phyloP scores from a whole-genome alignment of 2,329 filamentous ascomycete genomes.

The Fusarium buharicum region DNA sequence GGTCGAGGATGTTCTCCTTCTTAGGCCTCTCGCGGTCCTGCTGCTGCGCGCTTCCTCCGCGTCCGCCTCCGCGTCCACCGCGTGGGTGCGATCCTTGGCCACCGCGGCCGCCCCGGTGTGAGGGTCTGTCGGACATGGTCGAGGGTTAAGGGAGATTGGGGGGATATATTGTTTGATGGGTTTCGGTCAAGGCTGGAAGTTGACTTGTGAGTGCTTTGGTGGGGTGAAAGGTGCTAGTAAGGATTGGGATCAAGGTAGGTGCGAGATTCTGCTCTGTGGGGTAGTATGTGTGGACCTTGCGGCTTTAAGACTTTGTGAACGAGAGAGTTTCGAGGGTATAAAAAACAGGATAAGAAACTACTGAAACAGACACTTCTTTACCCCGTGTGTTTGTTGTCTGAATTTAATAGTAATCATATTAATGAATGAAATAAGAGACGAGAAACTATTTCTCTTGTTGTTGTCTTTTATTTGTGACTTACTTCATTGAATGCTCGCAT shows the following conservation, averaged over 20 bases:
- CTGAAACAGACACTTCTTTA: too few relatives aligned
- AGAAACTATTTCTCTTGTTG: too few relatives aligned
- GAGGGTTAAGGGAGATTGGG: constrained; percentile 16
- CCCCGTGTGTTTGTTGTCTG: too few relatives aligned
- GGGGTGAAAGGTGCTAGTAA: constrained; percentile 29
- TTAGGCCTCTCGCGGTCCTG: constrained; percentile 79
- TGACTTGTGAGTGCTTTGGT: constrained; percentile 35
- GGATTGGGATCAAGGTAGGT: neutral
- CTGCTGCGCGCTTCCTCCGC: constrained; percentile 58
- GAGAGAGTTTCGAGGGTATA: too few relatives aligned
- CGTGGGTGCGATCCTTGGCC: constrained; percentile 55
- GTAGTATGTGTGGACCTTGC: constrained; percentile 5
- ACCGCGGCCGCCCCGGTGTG: constrained; percentile 59
- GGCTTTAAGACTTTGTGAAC: neutral
- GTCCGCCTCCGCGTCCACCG: constrained; percentile 59
- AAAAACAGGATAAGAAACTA: too few relatives aligned
- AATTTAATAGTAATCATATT: too few relatives aligned
- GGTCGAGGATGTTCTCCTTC: constrained; percentile 98
- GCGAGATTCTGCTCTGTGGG: neutral
- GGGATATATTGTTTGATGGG: constrained; percentile 22
- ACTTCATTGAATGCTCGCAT: too few relatives aligned
- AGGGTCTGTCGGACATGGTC: constrained; percentile 63
- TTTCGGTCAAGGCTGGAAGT: constrained; percentile 34
- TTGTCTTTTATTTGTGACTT: too few relatives aligned
- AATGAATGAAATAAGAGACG: too few relatives aligned